phyloP scores from a whole-genome alignment of 2,329 filamentous ascomycete genomes.

The Monilinia fructicola region DNA sequence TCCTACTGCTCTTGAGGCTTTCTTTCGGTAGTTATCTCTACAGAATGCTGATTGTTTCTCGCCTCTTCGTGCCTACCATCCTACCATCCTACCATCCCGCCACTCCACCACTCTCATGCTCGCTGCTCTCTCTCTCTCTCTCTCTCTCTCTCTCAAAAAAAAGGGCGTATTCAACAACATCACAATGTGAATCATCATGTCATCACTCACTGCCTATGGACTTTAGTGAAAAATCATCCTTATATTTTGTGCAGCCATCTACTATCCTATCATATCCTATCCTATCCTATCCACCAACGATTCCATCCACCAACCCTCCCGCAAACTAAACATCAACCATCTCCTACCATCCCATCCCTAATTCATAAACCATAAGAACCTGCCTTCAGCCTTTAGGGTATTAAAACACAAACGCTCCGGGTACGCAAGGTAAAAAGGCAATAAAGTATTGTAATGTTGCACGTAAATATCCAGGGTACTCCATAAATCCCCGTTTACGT shows the following conservation, averaged over 20 bases:
- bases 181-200: neutral
- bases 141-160: too few relatives aligned
- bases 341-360: neutral
- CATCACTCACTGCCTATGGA: neutral
- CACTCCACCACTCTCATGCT: too few relatives aligned
- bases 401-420: constrained; percentile 14
- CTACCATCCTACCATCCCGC: too few relatives aligned
- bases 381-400: constrained; percentile 8
- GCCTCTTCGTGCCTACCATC: too few relatives aligned
- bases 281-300: neutral
- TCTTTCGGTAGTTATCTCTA: too few relatives aligned
- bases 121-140: neutral
- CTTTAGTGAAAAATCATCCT: neutral
- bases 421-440: neutral
- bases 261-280: neutral
- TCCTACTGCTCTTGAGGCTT: too few relatives aligned
- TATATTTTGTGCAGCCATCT: neutral
- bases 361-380: constrained; percentile 7
- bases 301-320: neutral
- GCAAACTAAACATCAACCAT: neutral
- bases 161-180: neutral
- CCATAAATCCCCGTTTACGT: constrained; percentile 2
- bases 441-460: constrained; percentile 1
- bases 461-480: constrained; percentile 6
- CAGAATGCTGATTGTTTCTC: too few relatives aligned